phyloP scores from a whole-genome alignment of 176 grass and related monocot species.

The Guadua angustifolia region DNA sequence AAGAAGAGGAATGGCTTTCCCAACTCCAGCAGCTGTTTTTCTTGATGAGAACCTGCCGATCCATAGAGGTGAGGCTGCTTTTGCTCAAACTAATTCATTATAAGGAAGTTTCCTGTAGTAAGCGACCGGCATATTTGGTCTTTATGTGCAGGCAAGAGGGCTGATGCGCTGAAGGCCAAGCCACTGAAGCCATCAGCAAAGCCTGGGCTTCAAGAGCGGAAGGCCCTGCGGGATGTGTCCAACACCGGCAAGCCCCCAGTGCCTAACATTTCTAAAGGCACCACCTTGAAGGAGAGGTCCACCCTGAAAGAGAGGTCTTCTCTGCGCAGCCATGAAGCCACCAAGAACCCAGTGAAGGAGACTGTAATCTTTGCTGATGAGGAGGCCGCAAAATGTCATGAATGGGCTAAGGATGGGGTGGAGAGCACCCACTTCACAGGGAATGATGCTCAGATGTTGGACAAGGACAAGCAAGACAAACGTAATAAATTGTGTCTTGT shows the following conservation, averaged over 20 bases:
- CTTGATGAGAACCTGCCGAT: conserved; percentile 58
- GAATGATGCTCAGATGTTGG: conserved; percentile 56
- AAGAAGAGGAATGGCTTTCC: conserved; percentile 59
- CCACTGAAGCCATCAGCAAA: conserved; percentile 61
- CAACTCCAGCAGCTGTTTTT: conserved; percentile 42
- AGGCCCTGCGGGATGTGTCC: conserved; percentile 60
- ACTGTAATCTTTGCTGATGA: conserved; percentile 52
- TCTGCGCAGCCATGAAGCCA: conserved; percentile 32
- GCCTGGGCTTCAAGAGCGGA: conserved; percentile 45
- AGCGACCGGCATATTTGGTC: neutral
- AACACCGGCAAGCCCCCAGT: conserved; percentile 50
- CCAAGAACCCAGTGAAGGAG: conserved; percentile 47
- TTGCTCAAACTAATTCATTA: conserved; percentile 16
- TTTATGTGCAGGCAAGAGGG: conserved; percentile 50
- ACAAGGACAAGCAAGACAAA: conserved; percentile 51
- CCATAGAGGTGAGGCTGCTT: conserved; percentile 43
- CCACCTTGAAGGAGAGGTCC: conserved; percentile 52
- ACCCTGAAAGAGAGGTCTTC: conserved; percentile 42
- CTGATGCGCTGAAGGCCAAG: conserved; percentile 48
- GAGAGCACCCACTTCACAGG: conserved; percentile 57
- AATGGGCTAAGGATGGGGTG: conserved; percentile 71
- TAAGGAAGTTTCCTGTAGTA: neutral
- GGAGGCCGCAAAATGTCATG: conserved; percentile 53
- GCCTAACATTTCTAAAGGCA: conserved; percentile 30
- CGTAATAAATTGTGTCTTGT: conserved; percentile 40